phyloP scores from a whole-genome alignment of 108 stramenopile genomes.

The Mediolabrus comicus region DNA sequence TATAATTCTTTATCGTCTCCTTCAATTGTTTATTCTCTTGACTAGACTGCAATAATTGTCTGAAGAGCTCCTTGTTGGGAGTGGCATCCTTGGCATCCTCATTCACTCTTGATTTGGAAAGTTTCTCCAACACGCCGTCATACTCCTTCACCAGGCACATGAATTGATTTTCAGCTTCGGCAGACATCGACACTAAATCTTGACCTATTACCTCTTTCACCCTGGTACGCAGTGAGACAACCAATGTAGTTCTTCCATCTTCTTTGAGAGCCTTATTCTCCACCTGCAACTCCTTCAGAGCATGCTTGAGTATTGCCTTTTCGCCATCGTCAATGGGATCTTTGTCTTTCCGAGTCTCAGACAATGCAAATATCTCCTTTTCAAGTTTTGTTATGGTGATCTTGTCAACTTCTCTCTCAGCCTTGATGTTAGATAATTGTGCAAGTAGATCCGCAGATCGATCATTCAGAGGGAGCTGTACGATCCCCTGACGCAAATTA shows the following conservation, averaged over 20 bases:
- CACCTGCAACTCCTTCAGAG: not conserved
- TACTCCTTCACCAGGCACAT: too few relatives aligned
- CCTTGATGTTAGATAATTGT: constrained; percentile 45
- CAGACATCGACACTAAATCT: too few relatives aligned
- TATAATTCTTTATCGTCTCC: not conserved
- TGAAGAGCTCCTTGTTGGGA: not conserved
- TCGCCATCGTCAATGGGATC: not conserved
- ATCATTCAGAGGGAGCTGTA: constrained; percentile 57
- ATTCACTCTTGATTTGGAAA: too few relatives aligned
- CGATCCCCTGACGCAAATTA: constrained; percentile 47
- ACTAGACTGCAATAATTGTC: not conserved
- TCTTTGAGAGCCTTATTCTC: constrained; percentile 15
- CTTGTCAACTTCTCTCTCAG: constrained; percentile 42
- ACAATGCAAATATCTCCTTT: constrained; percentile 36
- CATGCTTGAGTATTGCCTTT: not conserved
- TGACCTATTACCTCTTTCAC: constrained; percentile 16
- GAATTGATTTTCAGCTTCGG: too few relatives aligned
- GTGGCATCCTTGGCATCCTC: too few relatives aligned
- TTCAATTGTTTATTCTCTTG: not conserved
- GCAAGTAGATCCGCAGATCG: constrained; percentile 35
- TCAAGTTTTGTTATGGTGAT: constrained; percentile 52
- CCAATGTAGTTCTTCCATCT: not conserved
- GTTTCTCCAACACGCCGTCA: too few relatives aligned
- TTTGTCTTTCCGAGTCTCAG: not conserved
- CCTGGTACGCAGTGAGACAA: constrained; percentile 8